A percentile compares a stretch with the other conserved stretches of the same genome.
Evolutionary conservation across 441 rosid genomes (phyloP).

Genomic region (Bocquillonia castaneifolia): DNA sequence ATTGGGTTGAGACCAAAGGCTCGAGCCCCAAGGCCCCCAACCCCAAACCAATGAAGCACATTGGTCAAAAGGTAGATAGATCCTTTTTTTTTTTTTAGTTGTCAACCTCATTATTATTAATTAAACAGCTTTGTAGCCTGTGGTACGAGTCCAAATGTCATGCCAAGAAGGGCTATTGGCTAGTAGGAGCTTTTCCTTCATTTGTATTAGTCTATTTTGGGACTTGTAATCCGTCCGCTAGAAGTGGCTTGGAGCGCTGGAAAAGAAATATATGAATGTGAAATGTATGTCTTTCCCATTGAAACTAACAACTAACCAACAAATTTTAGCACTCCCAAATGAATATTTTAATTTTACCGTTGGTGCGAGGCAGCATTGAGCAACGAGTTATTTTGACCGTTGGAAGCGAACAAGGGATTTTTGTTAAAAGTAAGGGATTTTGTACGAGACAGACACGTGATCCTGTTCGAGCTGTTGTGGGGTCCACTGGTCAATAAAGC

Average conservation of each 20-base stretch:
- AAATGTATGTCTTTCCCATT: not conserved
- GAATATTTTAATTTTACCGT: slow-evolving; percentile 23
- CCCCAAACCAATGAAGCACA: slow-evolving; percentile 25
- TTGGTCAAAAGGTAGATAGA: slow-evolving; percentile 19
- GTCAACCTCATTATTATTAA: no score
- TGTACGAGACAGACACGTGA: slow-evolving; percentile 9
- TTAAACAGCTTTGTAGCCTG: not conserved
- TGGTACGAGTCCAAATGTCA: slow-evolving; percentile 23
- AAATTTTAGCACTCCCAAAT: not conserved
- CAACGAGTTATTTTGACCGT: slow-evolving; percentile 34
- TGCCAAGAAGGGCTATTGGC: slow-evolving; percentile 16
- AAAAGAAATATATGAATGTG: not conserved
- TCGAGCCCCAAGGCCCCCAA: slow-evolving; percentile 25
- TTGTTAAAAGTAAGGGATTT: not conserved
- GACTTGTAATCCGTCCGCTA: slow-evolving; percentile 26
- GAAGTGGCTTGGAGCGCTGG: slow-evolving; percentile 14
- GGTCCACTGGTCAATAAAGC: slow-evolving; percentile 4
- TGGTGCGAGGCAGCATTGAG: slow-evolving; percentile 17
- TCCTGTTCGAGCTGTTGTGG: not conserved
- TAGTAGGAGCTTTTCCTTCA: not conserved
- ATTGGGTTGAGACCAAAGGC: slow-evolving; percentile 27
- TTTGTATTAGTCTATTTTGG: slow-evolving; percentile 20
- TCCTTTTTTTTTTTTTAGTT: not conserved
- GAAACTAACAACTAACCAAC: slow-evolving; percentile 13
- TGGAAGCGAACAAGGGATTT: slow-evolving; percentile 4